phyloP scores from a whole-genome alignment of 495 filamentous ascomycete species.

The Polyplosphaeria fusca region DNA sequence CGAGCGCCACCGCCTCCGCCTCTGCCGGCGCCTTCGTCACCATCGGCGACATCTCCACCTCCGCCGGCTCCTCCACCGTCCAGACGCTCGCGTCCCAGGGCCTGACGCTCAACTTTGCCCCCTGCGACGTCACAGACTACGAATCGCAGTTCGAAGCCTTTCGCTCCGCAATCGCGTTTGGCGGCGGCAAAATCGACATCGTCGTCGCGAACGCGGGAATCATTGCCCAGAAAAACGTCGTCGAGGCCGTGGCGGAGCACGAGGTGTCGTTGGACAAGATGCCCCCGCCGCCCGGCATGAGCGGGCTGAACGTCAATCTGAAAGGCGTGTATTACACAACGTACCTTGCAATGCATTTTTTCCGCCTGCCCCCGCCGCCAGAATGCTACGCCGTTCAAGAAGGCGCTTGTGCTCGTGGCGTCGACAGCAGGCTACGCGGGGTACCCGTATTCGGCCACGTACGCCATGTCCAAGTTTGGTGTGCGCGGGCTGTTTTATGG shows the following conservation, averaged over 20 bases:
- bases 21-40: slow-evolving; percentile 25
- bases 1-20: slow-evolving; percentile 7
- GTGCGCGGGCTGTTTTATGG: slow-evolving; percentile 25
- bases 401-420: slow-evolving; percentile 24
- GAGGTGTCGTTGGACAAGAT: neutral
- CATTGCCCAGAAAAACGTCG: slow-evolving; percentile 10
- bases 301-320: slow-evolving; percentile 25
- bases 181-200: slow-evolving; percentile 26
- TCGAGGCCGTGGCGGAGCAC: slow-evolving; percentile 13
- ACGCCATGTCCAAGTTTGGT: slow-evolving; percentile 30
- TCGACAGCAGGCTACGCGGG: slow-evolving; percentile 21
- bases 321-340: slow-evolving; percentile 22
- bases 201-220: slow-evolving; percentile 22
- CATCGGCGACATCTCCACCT: slow-evolving; percentile 24
- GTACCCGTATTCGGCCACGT: slow-evolving; percentile 6
- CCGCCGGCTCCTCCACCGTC: slow-evolving; percentile 5
- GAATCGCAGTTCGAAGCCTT: slow-evolving; percentile 26
- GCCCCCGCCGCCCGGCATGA: slow-evolving; percentile 16
- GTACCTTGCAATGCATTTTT: slow-evolving; percentile 32
- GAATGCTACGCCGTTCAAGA: slow-evolving; percentile 14
- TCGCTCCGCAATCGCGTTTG: slow-evolving; percentile 21
- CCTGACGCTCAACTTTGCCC: slow-evolving; percentile 16
- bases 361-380: slow-evolving; percentile 11
- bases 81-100: slow-evolving; percentile 13
- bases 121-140: slow-evolving; percentile 29